Evolutionary conservation across 2,329 filamentous ascomycete species (phyloP).

Genomic region (Phialophora tarda): DNA sequence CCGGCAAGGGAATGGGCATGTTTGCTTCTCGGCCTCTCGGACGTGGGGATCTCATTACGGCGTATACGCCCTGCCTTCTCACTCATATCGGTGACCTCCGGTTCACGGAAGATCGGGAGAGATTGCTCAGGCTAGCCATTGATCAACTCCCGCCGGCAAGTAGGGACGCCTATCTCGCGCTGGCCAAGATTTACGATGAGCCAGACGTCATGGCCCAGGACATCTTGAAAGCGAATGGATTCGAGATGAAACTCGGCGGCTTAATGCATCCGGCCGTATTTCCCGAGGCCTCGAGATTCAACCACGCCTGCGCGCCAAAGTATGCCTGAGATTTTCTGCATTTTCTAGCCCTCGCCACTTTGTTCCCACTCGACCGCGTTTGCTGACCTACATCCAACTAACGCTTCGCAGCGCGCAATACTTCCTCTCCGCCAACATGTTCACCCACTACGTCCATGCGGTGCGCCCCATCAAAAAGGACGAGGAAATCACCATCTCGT

Average conservation of each 20-base stretch:
- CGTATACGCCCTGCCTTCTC: conserved; percentile 31
- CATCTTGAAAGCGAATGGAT: conserved; percentile 34
- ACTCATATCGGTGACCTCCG: conserved; percentile 27
- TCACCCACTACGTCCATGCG: conserved; percentile 31
- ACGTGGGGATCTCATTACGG: conserved; percentile 26
- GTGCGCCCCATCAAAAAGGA: conserved; percentile 76
- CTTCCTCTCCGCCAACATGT: conserved; percentile 21
- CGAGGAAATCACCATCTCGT: conserved; percentile 94
- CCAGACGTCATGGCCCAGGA: conserved; percentile 27
- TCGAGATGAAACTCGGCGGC: conserved; percentile 32
- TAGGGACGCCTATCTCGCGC: conserved; percentile 18
- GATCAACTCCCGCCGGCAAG: conserved; percentile 26
- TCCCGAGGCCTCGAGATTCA: conserved; percentile 31
- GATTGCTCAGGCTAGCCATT: conserved; percentile 25
- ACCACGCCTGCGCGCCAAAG: conserved; percentile 37
- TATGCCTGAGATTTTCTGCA: conserved; percentile 11
- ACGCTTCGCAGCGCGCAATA: conserved; percentile 28
- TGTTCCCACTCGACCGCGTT: neutral
- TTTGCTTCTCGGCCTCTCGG: conserved; percentile 27
- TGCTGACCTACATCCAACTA: neutral
- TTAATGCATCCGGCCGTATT: conserved; percentile 33
- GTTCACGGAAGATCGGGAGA: conserved; percentile 25
- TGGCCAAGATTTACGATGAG: conserved; percentile 30
- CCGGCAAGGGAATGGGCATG: conserved; percentile 31
- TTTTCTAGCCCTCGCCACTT: neutral